Base-by-base conservation (phyloP, 1,284 basidiomycete species). In the Lignosus rhinocerotis region DNA sequence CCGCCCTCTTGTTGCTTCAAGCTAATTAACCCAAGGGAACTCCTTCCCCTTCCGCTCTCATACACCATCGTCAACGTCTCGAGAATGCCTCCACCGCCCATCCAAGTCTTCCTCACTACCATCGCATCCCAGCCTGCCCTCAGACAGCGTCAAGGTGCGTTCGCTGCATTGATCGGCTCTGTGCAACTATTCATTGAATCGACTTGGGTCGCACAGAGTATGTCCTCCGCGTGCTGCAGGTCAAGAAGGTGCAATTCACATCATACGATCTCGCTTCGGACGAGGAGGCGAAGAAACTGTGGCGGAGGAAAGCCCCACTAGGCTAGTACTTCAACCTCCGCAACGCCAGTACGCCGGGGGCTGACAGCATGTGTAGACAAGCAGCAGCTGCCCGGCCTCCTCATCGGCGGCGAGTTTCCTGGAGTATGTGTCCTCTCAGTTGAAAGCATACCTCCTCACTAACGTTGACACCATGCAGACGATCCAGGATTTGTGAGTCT, bases 191-290 rank as follows among this genome's bases (percentile, higher is more conserved):
- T 10, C 44, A n/a, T 55, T 39, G n/a, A 53, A 44, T 52, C 34
- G 38, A 34, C 33, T 25, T 12, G n/a, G 43, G 21, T n/a, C 39
- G 47, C 19, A 4, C 69, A 90, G 88, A 90, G 68, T 88, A 87
- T 67, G 75, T 92, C 46, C 72, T 92, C 53, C 85, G 90, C 44
- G 88, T 87, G 59, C 76, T 92, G 58, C 90, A 92, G 73, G 84
- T 87, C 70, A 91, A 91, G 81, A 92, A 90, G 75, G 88, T 92
- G 55, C 79, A 84, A 6, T 93, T 87, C 73, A 85, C 77, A 2
- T 87, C 88, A 12, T 93, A 91, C 69, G 90, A 93, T 73, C 79
- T 93, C 44, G 91, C 91, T 33, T 91, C 88, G 9, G 89, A 93
- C 66, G 87, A 90, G 69, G 81, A 84, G 21, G 85, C 85, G n/a